Evolutionary conservation across 1,284 basidiomycete genomes (phyloP), one percentile per base, ranked within the genome.

Genomic region (Lentinus polychrous): DNA sequence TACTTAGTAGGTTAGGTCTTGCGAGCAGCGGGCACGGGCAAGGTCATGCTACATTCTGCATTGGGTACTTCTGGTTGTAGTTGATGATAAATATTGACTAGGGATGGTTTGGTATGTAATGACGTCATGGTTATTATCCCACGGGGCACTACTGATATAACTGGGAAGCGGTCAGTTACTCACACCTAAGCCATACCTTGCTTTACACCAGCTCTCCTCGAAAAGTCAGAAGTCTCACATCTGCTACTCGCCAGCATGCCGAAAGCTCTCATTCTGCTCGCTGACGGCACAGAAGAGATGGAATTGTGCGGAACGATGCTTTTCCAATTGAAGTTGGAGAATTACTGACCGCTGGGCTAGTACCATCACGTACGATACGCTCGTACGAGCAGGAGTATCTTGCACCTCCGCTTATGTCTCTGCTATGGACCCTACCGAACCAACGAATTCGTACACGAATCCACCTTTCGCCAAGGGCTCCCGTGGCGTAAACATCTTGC

Each of bases 221-320:
- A n/a, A n/a, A n/a, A n/a, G n/a, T n/a, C n/a, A n/a, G n/a, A n/a
- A n/a, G n/a, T n/a, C n/a, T n/a, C n/a, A n/a, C n/a, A n/a, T 34
- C 33, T n/a, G n/a, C n/a, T 37, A n/a, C 18, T 12, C 4, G 5
- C 14, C 20, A 45, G 11, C 27, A 78, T 76, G 72, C 66, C 74
- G 24, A 77, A 78, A 31, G 86, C 84, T 18, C 67, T 90, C 22
- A 74, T 93, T 46, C 70, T 93, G 18, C 78, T 93, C n/a, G 86
- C 91, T n/a, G 77, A 93, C 60, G 91, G 91, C 7, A 91, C 89
- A 0, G 91, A 94, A 60, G 89, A 92, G 66, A 91, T 91, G 79
- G 91, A 94, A 67, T 89, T 89, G 87, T 87, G 61, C 55, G 76
- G 63, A 17, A 45, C 5, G 27, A 27, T 32, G 8, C 22, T 12